Conservation (phyloP, 108 stramenopile species). For the Mayamaea pseudoterrestris region DNA sequence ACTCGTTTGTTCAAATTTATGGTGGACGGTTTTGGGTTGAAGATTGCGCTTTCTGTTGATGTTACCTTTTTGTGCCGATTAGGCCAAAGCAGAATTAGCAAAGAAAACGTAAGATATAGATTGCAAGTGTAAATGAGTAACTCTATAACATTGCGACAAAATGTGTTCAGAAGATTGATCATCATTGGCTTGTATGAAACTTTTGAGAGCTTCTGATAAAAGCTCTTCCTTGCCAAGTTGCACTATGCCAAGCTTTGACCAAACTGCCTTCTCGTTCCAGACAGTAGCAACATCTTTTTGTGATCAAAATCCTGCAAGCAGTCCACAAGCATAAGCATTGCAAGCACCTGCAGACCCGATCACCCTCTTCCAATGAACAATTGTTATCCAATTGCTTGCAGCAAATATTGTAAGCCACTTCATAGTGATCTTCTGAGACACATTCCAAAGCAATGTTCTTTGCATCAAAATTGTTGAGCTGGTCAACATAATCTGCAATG, state of each 20-base stretch:
- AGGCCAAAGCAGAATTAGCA: no score
- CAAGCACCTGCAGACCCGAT: slow-evolving; percentile 89
- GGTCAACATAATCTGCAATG: slow-evolving; percentile 98
- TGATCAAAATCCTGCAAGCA: slow-evolving; percentile 94
- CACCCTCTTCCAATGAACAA: slow-evolving; percentile 79
- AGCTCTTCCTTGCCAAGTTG: no score
- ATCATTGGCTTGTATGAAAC: no score
- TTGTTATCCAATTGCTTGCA: slow-evolving; percentile 93
- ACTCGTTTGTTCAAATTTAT: no score
- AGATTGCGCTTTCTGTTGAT: no score
- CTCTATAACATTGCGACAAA: no score
- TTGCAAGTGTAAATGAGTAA: no score
- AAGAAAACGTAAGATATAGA: no score
- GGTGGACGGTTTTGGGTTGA: no score
- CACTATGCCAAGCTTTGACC: slow-evolving; percentile 97
- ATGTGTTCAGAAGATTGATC: no score
- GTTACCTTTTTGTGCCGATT: no score
- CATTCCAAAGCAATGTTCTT: slow-evolving; percentile 99
- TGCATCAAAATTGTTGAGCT: slow-evolving; percentile 99
- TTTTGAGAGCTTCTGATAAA: no score
- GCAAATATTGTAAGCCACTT: slow-evolving; percentile 98
- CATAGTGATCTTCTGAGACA: slow-evolving; percentile 96
- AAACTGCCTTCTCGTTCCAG: slow-evolving; percentile 93
- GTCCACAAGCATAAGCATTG: slow-evolving; percentile 96
- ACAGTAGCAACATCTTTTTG: slow-evolving; percentile 94